Evolutionary conservation across 805 yeast species (phyloP).

Genomic region (Candida tibetensis): DNA sequence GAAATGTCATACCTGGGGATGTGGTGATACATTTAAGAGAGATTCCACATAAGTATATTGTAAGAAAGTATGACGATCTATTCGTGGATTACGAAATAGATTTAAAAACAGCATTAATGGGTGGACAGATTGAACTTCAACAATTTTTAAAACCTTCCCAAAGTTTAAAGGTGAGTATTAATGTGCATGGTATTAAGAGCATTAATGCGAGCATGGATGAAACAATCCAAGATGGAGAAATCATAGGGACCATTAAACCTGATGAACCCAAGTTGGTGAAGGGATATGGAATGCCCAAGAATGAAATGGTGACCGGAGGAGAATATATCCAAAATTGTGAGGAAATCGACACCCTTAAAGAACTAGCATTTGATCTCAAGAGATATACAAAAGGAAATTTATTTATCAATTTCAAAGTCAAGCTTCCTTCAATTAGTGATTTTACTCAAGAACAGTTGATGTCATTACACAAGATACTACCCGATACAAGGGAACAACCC

Average conservation of each 20-base stretch:
- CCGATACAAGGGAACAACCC: background rate
- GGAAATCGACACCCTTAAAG: slow-evolving; percentile 13
- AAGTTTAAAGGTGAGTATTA: slow-evolving; percentile 28
- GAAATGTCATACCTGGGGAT: slow-evolving; percentile 61
- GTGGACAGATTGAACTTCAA: slow-evolving; percentile 45
- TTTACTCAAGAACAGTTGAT: slow-evolving; percentile 14
- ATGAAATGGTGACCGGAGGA: slow-evolving; percentile 21
- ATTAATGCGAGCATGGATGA: slow-evolving; percentile 13
- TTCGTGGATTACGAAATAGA: slow-evolving; percentile 45
- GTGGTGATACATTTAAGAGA: slow-evolving; percentile 55
- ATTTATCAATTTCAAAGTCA: slow-evolving; percentile 38
- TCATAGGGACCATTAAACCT: slow-evolving; percentile 54
- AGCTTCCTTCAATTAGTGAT: slow-evolving; percentile 29
- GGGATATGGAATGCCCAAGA: slow-evolving; percentile 64
- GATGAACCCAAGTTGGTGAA: slow-evolving; percentile 47
- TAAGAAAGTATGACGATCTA: slow-evolving; percentile 45
- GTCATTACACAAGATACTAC: background rate
- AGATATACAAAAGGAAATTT: slow-evolving; percentile 33
- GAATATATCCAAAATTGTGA: slow-evolving; percentile 22
- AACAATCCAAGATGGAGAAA: slow-evolving; percentile 32
- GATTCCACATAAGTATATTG: slow-evolving; percentile 34
- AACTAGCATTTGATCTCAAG: slow-evolving; percentile 18
- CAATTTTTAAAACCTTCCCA: slow-evolving; percentile 34
- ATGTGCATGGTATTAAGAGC: slow-evolving; percentile 30
- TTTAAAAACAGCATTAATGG: slow-evolving; percentile 53